These are phyloP conservation scores for Arthrobotrys pseudoclavata DNA, from an alignment of 2,329 filamentous ascomycete genomes.

Conservation along the genomic window DNA sequence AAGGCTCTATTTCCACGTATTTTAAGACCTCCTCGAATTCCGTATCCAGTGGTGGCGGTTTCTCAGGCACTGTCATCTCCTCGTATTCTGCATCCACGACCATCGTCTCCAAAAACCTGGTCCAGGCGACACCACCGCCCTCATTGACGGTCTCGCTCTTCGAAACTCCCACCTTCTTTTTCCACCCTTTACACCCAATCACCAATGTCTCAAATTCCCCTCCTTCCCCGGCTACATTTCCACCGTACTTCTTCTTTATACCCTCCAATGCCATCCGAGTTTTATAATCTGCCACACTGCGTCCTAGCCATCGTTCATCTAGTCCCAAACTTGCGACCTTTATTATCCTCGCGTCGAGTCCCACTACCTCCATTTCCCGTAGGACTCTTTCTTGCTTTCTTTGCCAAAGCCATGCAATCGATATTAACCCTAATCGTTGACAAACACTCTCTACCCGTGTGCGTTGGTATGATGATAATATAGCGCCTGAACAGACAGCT, in stretches of 20 bases:
- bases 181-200: slow-evolving; percentile 79
- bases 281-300: slow-evolving; percentile 75
- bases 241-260: slow-evolving; percentile 68
- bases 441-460: slow-evolving; percentile 95
- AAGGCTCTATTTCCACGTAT: background rate
- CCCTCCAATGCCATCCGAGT: slow-evolving; percentile 69
- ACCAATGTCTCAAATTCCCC: slow-evolving; percentile 97
- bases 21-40: slow-evolving; percentile 68
- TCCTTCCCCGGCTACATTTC: slow-evolving; percentile 83
- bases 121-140: slow-evolving; percentile 77
- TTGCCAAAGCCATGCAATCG: slow-evolving; percentile 92
- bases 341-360: slow-evolving; percentile 89
- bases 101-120: slow-evolving; percentile 71
- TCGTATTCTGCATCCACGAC: slow-evolving; percentile 62
- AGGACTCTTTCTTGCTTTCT: slow-evolving; percentile 71
- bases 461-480: slow-evolving; percentile 94
- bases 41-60: slow-evolving; percentile 77
- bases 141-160: slow-evolving; percentile 71
- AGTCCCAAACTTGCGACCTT: slow-evolving; percentile 94
- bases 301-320: slow-evolving; percentile 84
- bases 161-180: slow-evolving; percentile 75
- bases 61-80: slow-evolving; percentile 62
- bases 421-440: slow-evolving; percentile 81
- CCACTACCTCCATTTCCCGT: slow-evolving; percentile 81
- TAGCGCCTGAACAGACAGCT: slow-evolving; percentile 89